Evolutionary conservation across 129 eudicot species (phyloP), one percentile per base, ranked within the genome.

Genomic region (Flaveria robusta): DNA sequence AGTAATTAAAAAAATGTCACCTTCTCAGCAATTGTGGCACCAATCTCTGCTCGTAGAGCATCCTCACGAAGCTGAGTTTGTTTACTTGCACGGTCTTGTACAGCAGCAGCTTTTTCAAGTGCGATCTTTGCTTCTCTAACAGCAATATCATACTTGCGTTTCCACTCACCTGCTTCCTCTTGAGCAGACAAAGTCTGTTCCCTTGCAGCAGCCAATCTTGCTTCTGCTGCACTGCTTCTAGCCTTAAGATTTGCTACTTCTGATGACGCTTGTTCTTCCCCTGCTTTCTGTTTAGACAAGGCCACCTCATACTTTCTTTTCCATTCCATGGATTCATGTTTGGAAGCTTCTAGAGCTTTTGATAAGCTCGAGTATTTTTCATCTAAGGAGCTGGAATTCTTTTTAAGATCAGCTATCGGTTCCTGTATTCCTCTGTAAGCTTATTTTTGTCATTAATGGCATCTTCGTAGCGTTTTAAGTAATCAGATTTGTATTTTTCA

Each of bases 151-250:
- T 87, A 95, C 85, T 91, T 95, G 8, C 99, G 88, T 77, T 89
- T 91, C 99, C 99, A 95, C 82, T 95, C 99, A 62, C 67, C 90
- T 3, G 99, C 99, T 84, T 91, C 99, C 71, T 85, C 99, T 77
- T 88, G 92, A 66, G 97, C 97, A 63, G 99, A 89, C 49, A 83
- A 82, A n/a, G 89, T 86, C 45, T 91, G 96, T 81, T 95, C 99
- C 50, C 86, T 80, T 26, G 97, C 90, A 79, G 97, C 99, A n/a
- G 91, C 97, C 49, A 95, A 72, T 80, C 97, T 86, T 72, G 91
- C 97, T 72, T 95, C 99, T 43, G 99, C 97, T 24, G 99, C 97
- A 78, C 93, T 78, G 66, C 88, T 83, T 76, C 86, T 95, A 9
- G 97, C 91, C 83, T 87, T 87, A 39, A 89, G 88, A 65, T 87